phyloP scores from a whole-genome alignment of 306 rosid genomes.

The Pyrus betulifolia region DNA sequence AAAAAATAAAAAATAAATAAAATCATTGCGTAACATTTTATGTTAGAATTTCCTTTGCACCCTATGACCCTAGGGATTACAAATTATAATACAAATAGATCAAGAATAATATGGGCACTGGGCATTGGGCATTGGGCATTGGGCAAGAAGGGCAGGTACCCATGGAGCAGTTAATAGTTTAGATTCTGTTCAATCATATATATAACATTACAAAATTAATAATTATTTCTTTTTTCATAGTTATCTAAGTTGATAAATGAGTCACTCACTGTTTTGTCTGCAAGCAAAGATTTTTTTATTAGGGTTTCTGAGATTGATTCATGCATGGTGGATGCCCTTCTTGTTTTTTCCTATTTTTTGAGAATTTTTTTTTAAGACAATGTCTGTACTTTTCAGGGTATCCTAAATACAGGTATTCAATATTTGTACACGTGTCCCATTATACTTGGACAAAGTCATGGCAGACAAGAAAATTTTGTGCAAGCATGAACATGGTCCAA shows the following conservation, averaged over 20 bases:
- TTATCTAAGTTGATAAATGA: background rate
- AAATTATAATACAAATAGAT: background rate
- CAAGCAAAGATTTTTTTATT: background rate
- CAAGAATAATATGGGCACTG: constrained; percentile 5
- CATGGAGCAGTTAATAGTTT: constrained; percentile 42
- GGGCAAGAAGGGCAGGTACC: constrained; percentile 1
- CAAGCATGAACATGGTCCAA: background rate
- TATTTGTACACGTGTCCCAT: constrained; percentile 11
- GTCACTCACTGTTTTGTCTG: constrained; percentile 10
- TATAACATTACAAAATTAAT: background rate
- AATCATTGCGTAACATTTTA: too few relatives aligned
- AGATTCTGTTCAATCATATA: constrained; percentile 26
- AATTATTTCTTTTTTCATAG: background rate
- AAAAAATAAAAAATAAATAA: too few relatives aligned
- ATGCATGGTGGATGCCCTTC: background rate
- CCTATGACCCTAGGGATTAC: constrained; percentile 24
- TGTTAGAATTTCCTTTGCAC: background rate
- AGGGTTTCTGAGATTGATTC: background rate
- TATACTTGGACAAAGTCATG: background rate
- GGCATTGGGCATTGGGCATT: too few relatives aligned
- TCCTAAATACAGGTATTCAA: constrained; percentile 10
- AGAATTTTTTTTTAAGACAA: background rate
- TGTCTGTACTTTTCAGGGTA: constrained; percentile 18
- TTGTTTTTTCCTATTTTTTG: background rate
- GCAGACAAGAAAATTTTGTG: background rate